These are phyloP conservation scores for Penicillium verrucosum DNA, from an alignment of 2,329 filamentous ascomycete species.

Conservation along the genomic window DNA sequence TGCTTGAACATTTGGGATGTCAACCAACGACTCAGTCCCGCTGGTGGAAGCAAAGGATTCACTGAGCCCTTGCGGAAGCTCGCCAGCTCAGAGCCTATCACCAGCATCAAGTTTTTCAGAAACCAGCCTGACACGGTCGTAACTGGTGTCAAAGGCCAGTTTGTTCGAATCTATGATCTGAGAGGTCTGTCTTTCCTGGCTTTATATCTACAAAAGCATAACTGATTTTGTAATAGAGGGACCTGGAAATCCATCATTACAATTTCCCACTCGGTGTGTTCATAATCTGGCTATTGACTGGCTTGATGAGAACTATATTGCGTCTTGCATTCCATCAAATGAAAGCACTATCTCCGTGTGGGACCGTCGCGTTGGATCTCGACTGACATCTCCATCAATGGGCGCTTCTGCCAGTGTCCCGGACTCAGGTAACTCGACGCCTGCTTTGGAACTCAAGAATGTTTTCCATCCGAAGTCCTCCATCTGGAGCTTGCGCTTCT, in stretches of 20 bases:
- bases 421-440: slow-evolving; percentile 40
- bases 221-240: slow-evolving; percentile 27
- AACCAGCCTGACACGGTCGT: slow-evolving; percentile 60
- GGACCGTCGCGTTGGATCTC: slow-evolving; percentile 54
- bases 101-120: slow-evolving; percentile 62
- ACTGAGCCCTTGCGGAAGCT: slow-evolving; percentile 56
- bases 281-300: slow-evolving; percentile 64
- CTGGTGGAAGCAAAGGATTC: slow-evolving; percentile 31
- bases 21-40: slow-evolving; percentile 44
- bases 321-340: slow-evolving; percentile 54
- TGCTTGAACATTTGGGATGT: slow-evolving; percentile 65
- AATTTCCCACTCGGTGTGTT: slow-evolving; percentile 58
- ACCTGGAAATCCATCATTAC: slow-evolving; percentile 41
- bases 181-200: slow-evolving; percentile 46
- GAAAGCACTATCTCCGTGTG: slow-evolving; percentile 61
- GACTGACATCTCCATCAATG: slow-evolving; percentile 37
- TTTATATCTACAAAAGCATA: background rate
- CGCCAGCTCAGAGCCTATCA: slow-evolving; percentile 60
- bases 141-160: slow-evolving; percentile 59
- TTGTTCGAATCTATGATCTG: slow-evolving; percentile 61
- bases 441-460: slow-evolving; percentile 58
- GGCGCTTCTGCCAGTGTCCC: slow-evolving; percentile 27
- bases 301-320: slow-evolving; percentile 63
- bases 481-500: slow-evolving; percentile 63
- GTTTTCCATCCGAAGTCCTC: slow-evolving; percentile 51